A percentile compares a stretch with the other conserved stretches of the same genome.
These are phyloP conservation scores for Rhizophora apiculata DNA, from an alignment of 345 rosid species.

Conservation along the genomic window DNA sequence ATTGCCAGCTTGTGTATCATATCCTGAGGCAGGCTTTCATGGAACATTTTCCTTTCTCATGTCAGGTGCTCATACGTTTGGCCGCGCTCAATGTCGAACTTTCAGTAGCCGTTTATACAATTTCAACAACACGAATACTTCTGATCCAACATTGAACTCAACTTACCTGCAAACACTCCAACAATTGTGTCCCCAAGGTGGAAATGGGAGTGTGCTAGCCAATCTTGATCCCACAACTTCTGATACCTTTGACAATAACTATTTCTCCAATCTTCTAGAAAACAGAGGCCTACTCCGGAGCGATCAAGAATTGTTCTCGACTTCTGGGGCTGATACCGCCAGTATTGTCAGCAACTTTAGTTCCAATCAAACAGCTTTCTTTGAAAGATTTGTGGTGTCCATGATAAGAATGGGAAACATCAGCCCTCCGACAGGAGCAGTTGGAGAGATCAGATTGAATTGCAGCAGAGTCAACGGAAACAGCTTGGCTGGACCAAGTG, in stretches of 20 bases:
- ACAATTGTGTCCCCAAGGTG: constrained; percentile 51
- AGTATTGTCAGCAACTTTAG: constrained; percentile 38
- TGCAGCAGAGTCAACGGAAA: constrained; percentile 43
- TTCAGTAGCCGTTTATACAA: constrained; percentile 44
- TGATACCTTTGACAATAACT: constrained; percentile 44
- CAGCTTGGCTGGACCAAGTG: neutral
- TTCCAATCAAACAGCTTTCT: constrained; percentile 47
- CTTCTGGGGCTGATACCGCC: constrained; percentile 40
- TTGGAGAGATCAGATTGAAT: constrained; percentile 54
- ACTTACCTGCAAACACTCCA: constrained; percentile 37
- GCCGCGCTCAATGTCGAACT: constrained; percentile 40
- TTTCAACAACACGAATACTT: constrained; percentile 36
- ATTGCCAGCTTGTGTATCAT: too few relatives aligned
- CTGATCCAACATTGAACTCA: constrained; percentile 52
- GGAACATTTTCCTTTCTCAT: neutral
- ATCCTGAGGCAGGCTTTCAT: neutral
- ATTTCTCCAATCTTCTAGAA: constrained; percentile 46
- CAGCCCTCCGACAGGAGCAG: constrained; percentile 42
- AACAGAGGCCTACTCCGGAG: constrained; percentile 50
- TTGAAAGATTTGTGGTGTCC: constrained; percentile 47
- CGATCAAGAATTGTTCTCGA: constrained; percentile 57
- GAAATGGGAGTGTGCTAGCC: constrained; percentile 26
- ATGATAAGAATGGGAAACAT: constrained; percentile 70
- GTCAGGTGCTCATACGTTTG: constrained; percentile 69
- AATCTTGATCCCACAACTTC: constrained; percentile 54